Evolutionary conservation across 495 filamentous ascomycete genomes (phyloP), one percentile per base, ranked within the genome.

Genomic region (Penicillium antarcticum): DNA sequence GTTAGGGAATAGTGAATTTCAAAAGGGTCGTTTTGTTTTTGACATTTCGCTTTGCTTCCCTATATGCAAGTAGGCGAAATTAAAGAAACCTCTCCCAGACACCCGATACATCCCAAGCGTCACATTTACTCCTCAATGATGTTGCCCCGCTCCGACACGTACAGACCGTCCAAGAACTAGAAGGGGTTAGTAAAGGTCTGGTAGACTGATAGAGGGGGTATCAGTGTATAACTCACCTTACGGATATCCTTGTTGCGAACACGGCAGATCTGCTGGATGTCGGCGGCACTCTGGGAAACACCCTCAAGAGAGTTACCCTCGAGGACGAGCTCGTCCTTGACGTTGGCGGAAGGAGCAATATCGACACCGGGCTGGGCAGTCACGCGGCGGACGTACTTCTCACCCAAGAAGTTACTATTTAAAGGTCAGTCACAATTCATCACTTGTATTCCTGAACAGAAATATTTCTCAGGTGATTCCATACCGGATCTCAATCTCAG

Each of bases 171-270:
- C 83, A 98, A 83, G 87, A 98, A 98, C 94, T 97, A 62, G 32
- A 53, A 4, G 44, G 13, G n/a, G 41, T 29, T 29, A 33, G 45
- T 56, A 78, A 34, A 19, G 4, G 11, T 78, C 70, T 51, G 57
- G 50, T 36, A 2, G 35, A 21, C n/a, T 26, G 32, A 19, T 48
- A 4, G 16, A 34, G n/a, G 5, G 33, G 16, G 13, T 44, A 10
- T 0, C 8, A 14, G 17, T 33, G 3, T 31, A 5, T 29, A 44
- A 57, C 78, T 53, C 61, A 95, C 90, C 89, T 97, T 97, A 79
- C 95, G 91, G 81, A 98, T 97, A 96, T 98, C 94, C 90, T 98
- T 98, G 87, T 98, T 97, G 69, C 88, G 84, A 74, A 97, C 94
- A 77, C 87, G 81, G 88, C 94, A 98, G 77, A 92, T 91, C 78